Base-by-base conservation (phyloP, 2,329 filamentous ascomycete species). In the Mariannaea sp. region DNA sequence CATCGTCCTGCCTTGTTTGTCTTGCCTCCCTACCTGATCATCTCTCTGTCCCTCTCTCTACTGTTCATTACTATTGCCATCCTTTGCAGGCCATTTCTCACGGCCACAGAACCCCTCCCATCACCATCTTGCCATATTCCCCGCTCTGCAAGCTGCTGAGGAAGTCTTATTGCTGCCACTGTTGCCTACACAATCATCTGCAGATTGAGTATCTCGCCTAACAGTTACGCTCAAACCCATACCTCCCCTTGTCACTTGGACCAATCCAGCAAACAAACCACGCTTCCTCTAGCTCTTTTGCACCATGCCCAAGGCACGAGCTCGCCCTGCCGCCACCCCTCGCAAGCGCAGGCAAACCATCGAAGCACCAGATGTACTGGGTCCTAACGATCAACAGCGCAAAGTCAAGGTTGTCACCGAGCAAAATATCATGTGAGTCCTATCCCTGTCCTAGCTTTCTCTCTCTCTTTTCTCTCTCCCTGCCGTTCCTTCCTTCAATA, bases 401-500 rank as follows among this genome's bases (percentile, higher is more conserved):
- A 89, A 85, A 70, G 82, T 99, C 75, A 95, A 93, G 83, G 85
- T 99, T 77, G 83, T 97, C 64, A 97, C 94, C 45, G 87, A 94
- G 78, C 93, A 97, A 75, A 83, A 86, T 71, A 83, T 92, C 75
- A 89, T 92, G 91, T 95, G 84, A 75, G 88, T 83, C 59, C 53
- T 48, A 20, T 40, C 26, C 38, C 36, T 36, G 47, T 43, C 43
- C 13, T 48, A 43, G 36, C 17, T 19, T 26, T 27, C 17, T 44
- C 17, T 19, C 13, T 27, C 33, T 33, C 39, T 19, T 7, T 12
- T 45, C 13, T 48, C 45, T 39, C 17, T 19, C 29, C 32, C 17
- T 44, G 20, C 22, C 13, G 32, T 35, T 33, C 39, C 14, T 7
- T 12, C 10, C 35, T 4, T n/a, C n/a, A n/a, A n/a, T n/a, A 16